Conservation (phyloP, 768 basidiomycete genomes). For the Lactarius tabidus region DNA sequence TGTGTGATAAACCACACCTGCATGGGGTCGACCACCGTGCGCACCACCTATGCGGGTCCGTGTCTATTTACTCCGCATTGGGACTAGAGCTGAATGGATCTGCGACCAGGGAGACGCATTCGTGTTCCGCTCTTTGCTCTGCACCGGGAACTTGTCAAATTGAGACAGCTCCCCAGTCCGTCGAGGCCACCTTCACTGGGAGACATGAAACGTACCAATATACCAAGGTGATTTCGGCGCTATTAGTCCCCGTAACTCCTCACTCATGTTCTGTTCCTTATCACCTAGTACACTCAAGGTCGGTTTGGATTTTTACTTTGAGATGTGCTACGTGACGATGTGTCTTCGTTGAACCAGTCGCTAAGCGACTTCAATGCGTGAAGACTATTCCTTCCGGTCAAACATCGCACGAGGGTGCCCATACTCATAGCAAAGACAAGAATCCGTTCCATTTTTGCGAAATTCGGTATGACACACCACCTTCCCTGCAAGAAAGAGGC, state of each 20-base stretch:
- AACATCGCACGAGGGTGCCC: constrained; percentile 42
- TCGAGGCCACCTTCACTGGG: constrained; percentile 56
- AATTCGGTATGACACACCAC: constrained; percentile 32
- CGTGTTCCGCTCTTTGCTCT: constrained; percentile 7
- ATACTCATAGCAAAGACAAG: constrained; percentile 45
- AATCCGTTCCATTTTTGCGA: constrained; percentile 47
- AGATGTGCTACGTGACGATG: not conserved
- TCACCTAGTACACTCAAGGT: constrained; percentile 51
- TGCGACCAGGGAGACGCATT: not conserved
- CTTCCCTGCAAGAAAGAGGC: not conserved
- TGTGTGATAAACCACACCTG: constrained; percentile 47
- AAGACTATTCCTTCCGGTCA: constrained; percentile 42
- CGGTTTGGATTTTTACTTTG: not conserved
- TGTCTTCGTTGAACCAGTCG: constrained; percentile 44
- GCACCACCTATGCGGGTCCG: constrained; percentile 37
- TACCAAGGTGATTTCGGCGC: constrained; percentile 45
- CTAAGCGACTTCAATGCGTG: constrained; percentile 21
- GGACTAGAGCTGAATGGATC: not conserved
- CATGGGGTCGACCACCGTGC: constrained; percentile 34
- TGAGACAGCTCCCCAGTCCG: constrained; percentile 52
- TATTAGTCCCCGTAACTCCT: not conserved
- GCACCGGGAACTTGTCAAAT: constrained; percentile 54
- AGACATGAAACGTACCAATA: constrained; percentile 55
- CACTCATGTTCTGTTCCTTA: too few species aligned
- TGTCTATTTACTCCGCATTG: not conserved